These are phyloP conservation scores for Aspergillus funiculosus DNA, from an alignment of 495 filamentous ascomycete species.

Conservation along the genomic window DNA sequence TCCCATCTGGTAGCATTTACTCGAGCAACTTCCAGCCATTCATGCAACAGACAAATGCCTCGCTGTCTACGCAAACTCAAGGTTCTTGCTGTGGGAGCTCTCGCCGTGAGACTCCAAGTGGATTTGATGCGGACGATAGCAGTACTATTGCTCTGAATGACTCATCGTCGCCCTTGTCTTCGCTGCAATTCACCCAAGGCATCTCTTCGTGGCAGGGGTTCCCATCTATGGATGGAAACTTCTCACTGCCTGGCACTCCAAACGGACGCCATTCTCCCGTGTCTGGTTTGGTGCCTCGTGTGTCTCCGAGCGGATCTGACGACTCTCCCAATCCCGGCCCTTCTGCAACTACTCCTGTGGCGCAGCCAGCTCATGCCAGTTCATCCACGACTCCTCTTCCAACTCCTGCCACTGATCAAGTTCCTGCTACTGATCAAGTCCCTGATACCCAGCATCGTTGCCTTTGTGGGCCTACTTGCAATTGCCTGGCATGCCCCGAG, in stretches of 20 bases:
- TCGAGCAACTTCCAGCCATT: constrained; percentile 23
- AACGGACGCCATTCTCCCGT: background rate
- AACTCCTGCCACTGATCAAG: constrained; percentile 14
- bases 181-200: background rate
- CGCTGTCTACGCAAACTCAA: constrained; percentile 8
- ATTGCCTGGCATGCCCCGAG: constrained; percentile 61
- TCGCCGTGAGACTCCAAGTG: constrained; percentile 2
- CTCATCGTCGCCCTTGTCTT: background rate
- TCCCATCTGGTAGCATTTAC: constrained; percentile 23
- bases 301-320: background rate
- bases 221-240: background rate
- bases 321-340: background rate
- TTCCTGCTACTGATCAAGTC: constrained; percentile 7
- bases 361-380: constrained; percentile 11
- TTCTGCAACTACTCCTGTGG: constrained; percentile 11
- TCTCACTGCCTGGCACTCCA: background rate
- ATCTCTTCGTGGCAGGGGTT: constrained; percentile 1
- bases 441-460: constrained; percentile 45
- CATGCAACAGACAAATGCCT: background rate
- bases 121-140: background rate
- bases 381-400: too few relatives aligned
- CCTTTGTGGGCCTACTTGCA: constrained; percentile 59
- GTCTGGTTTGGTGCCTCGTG: background rate
- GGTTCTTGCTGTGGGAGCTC: constrained; percentile 33
- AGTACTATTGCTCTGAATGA: background rate